Evolutionary conservation across 2,329 filamentous ascomycete species (phyloP), one percentile per base, ranked within the genome.

Genomic region (Colletotrichum sp.): DNA sequence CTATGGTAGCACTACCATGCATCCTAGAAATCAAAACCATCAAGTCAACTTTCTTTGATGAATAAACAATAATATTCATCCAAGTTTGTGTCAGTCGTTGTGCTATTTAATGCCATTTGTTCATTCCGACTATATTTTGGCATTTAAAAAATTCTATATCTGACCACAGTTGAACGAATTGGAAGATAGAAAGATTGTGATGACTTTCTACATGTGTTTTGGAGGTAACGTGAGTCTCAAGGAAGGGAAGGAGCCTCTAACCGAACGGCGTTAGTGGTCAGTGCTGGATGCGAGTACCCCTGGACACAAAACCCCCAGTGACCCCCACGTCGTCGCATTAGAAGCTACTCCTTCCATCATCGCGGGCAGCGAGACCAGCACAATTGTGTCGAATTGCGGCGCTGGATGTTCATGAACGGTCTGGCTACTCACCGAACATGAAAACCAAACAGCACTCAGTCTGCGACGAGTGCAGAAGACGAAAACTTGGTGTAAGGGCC

Each of bases 11-110:
- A 18, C 8, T 5, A 43, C 36, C 36, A 18, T 43, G 2, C 16
- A 43, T 18, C 16, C 36, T 18, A 9, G 0, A 43, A 18, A 18
- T 43, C 5, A 43, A 43, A 18, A 18, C 16, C 36, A 43, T 43
- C 36, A 43, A 6, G 1, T 43, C 16, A 5, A 38, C 4, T 38
- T 38, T 38, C 15, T 5, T 38, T 18, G 36, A 16, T 36, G 34
- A 9, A 43, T 6, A 18, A 18, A 5, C 16, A 43, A 43, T 9
- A 3, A 43, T 18, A 10, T 5, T 18, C 36, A 18, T 18, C 36
- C 36, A 43, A 18, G 0, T 43, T 18, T 18, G 16, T 9, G 16
- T 10, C 16, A 1, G 0, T 5, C 1, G 0, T 9, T 18, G 36
- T 18, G 8, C 2, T 43, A 6, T 5, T 3, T 2, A 38, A 18